Base-by-base conservation (phyloP, 306 rosid genomes). In the Nissolia schottii region DNA sequence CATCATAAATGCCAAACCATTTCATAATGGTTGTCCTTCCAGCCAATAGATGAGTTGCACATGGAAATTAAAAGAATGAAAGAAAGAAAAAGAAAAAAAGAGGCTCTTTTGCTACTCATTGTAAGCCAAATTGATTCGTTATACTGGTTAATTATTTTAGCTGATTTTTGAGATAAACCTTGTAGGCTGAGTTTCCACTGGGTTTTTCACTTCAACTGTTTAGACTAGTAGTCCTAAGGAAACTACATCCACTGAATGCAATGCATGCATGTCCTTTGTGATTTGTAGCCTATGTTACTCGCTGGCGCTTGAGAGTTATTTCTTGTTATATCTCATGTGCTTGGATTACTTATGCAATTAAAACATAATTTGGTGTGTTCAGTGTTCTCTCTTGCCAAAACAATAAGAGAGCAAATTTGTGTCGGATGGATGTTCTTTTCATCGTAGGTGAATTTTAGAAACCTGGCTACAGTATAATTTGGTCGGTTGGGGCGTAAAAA, bases 91-190 rank as follows among this genome's bases (percentile, higher is more conserved):
- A n/a, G n/a, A n/a, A n/a, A n/a, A n/a, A n/a, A n/a, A n/a, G 3
- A 24, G 28, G 59, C 19, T 74, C 3, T 29, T 55, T 56, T 13
- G 58, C 9, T 71, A 41, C 20, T 34, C 64, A 32, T 75, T 69
- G 38, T 34, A 10, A 28, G 70, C 57, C 19, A 28, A 57, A 35
- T 20, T 24, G 54, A 46, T 67, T 37, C 22, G 34, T 70, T 75
- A 37, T 55, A 11, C 34, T 48, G 65, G 37, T 27, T 25, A 18
- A 64, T 19, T 70, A 48, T 32, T 28, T 31, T 45, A 28, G 65
- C 58, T 27, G 59, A 80, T 32, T 75, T 50, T 35, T 45, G 14
- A 64, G 63, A 24, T 59, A 70, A 57, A 56, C 55, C 29, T 23
- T 53, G 43, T 29, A 54, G 24, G 40, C 43, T 28, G 61, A 15